phyloP scores from a whole-genome alignment of 1,139 yeast species.

The Saccharomyces hybrid region DNA sequence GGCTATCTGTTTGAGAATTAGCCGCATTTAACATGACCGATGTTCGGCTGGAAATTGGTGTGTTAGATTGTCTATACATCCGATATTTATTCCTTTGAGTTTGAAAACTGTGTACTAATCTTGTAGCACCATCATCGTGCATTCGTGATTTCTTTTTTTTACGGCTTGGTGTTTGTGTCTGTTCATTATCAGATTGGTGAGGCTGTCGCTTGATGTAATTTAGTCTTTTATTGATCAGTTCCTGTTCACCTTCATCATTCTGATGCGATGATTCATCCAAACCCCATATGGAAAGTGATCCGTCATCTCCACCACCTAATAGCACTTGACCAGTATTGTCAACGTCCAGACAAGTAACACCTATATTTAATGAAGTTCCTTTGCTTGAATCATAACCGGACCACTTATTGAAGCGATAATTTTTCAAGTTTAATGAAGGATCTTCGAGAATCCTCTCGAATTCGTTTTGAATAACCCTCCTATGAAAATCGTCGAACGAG shows the following conservation, averaged over 20 bases:
- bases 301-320: conserved; percentile 73
- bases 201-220: conserved; percentile 4
- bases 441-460: not conserved
- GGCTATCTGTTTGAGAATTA: not conserved
- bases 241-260: conserved; percentile 12
- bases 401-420: not conserved
- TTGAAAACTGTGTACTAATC: conserved; percentile 25
- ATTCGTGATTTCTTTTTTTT: not conserved
- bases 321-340: conserved; percentile 48
- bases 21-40: not conserved
- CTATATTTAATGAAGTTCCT: conserved; percentile 5
- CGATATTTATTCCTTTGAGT: conserved; percentile 22
- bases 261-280: conserved; percentile 26
- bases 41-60: not conserved
- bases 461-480: not conserved
- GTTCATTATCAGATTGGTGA: not conserved
- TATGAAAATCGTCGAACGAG: not conserved
- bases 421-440: not conserved
- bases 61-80: conserved; percentile 40
- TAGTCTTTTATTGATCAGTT: conserved; percentile 6
- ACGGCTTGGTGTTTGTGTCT: not conserved
- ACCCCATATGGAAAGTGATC: conserved; percentile 62
- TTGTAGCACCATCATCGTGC: not conserved
- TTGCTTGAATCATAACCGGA: not conserved
- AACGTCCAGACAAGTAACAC: conserved; percentile 53